Evolutionary conservation across 768 basidiomycete species (phyloP).

Genomic region (Lactifluus echinatus): DNA sequence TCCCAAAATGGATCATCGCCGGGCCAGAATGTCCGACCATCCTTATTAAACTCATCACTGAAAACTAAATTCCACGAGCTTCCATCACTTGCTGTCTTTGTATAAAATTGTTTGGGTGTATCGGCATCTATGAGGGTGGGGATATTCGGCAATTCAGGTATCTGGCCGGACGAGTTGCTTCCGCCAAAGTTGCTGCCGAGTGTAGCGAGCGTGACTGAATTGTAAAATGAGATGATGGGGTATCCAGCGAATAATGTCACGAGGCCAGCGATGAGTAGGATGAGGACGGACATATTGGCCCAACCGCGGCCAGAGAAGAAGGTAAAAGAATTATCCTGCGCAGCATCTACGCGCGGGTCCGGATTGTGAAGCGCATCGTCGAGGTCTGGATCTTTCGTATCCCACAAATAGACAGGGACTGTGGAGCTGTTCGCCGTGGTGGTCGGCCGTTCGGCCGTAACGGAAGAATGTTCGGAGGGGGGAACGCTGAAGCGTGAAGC

Average conservation of each 20-base stretch:
- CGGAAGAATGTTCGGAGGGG: slow-evolving; percentile 37
- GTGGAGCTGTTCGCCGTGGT: slow-evolving; percentile 45
- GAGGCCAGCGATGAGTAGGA: slow-evolving; percentile 59
- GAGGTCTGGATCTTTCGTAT: slow-evolving; percentile 70
- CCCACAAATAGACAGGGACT: slow-evolving; percentile 68
- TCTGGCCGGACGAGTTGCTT: slow-evolving; percentile 81
- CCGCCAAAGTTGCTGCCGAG: slow-evolving; percentile 79
- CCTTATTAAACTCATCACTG: slow-evolving; percentile 77
- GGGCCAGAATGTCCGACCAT: slow-evolving; percentile 64
- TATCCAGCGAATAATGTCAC: slow-evolving; percentile 82
- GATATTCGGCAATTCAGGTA: slow-evolving; percentile 63
- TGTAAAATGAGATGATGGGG: slow-evolving; percentile 63
- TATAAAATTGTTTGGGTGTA: slow-evolving; percentile 52
- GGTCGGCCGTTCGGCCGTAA: slow-evolving; percentile 32
- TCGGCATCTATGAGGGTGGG: slow-evolving; percentile 66
- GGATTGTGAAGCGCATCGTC: slow-evolving; percentile 90
- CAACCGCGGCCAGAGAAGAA: slow-evolving; percentile 79
- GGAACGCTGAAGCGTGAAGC: slow-evolving; percentile 50
- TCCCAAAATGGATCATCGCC: slow-evolving; percentile 86
- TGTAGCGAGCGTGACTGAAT: slow-evolving; percentile 21
- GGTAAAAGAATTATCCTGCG: slow-evolving; percentile 51
- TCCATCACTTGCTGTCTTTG: slow-evolving; percentile 66
- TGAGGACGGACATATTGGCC: slow-evolving; percentile 65
- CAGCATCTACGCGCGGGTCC: slow-evolving; percentile 62
- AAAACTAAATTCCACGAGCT: slow-evolving; percentile 75